A percentile compares a stretch with the other conserved stretches of the same genome.
These are phyloP conservation scores for Parastagonospora avenae DNA, from an alignment of 2,329 filamentous ascomycete species.

Conservation along the genomic window DNA sequence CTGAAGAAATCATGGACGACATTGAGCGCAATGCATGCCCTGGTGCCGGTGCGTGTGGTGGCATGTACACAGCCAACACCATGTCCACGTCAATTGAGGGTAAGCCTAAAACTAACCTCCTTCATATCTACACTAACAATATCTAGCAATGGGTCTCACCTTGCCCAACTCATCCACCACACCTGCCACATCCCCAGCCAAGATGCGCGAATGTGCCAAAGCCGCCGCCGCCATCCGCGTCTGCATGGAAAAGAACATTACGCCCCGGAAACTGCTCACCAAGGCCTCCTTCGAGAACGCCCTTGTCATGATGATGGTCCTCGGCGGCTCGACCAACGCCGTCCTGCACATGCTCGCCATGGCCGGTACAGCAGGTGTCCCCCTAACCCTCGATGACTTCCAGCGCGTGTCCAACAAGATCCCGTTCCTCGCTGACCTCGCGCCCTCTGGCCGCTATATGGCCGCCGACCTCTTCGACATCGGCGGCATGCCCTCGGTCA, in stretches of 20 bases:
- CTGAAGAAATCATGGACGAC: constrained; percentile 88
- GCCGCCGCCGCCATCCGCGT: constrained; percentile 77
- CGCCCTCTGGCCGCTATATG: constrained; percentile 81
- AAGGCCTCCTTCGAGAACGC: constrained; percentile 86
- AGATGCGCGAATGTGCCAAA: constrained; percentile 84
- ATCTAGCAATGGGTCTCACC: constrained; percentile 75
- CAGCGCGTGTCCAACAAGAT: constrained; percentile 81
- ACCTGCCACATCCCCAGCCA: constrained; percentile 79
- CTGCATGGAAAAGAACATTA: constrained; percentile 83
- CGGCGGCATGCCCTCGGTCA: constrained; percentile 82
- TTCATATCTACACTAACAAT: constrained; percentile 6
- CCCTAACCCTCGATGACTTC: constrained; percentile 80
- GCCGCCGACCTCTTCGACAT: constrained; percentile 89
- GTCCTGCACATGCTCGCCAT: constrained; percentile 90
- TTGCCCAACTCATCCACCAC: constrained; percentile 84
- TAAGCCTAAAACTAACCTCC: not conserved
- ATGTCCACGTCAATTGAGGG: constrained; percentile 86
- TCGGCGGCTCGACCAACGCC: constrained; percentile 89
- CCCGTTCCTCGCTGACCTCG: constrained; percentile 84
- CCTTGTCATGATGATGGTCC: constrained; percentile 84
- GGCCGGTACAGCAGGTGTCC: constrained; percentile 81
- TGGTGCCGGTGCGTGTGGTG: constrained; percentile 81
- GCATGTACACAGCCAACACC: constrained; percentile 73
- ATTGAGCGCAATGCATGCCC: constrained; percentile 93
- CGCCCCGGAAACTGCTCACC: constrained; percentile 78